These are phyloP conservation scores for Acacia pycnantha DNA, from an alignment of 331 rosid genomes.

Conservation along the genomic window DNA sequence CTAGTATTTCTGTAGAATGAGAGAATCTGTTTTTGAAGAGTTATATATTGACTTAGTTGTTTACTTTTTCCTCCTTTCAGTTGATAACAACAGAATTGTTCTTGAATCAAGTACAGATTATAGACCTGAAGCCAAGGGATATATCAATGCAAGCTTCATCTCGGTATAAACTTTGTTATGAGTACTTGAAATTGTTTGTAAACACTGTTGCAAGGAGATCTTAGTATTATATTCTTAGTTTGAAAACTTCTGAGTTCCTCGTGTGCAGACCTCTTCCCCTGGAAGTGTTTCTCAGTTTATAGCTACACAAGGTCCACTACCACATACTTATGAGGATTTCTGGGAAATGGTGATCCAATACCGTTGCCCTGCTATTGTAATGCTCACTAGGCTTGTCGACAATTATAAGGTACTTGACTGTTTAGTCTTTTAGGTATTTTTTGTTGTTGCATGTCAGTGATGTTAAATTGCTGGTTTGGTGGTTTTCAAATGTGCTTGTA, in stretches of 20 bases:
- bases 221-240: slow-evolving; percentile 21
- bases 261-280: slow-evolving; percentile 56
- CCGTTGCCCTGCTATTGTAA: slow-evolving; percentile 77
- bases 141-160: slow-evolving; percentile 84
- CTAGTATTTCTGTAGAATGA: neutral
- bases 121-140: slow-evolving; percentile 76
- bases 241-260: slow-evolving; percentile 25
- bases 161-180: slow-evolving; percentile 36
- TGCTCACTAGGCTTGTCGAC: slow-evolving; percentile 90
- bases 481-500: neutral
- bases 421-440: slow-evolving; percentile 14
- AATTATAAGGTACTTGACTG: slow-evolving; percentile 56
- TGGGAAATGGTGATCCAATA: slow-evolving; percentile 90
- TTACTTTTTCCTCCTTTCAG: slow-evolving; percentile 44
- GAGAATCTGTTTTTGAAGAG: neutral
- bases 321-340: slow-evolving; percentile 87
- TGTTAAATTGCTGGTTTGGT: neutral
- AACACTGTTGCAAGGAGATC: neutral
- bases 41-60: neutral
- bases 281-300: slow-evolving; percentile 66
- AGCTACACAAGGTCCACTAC: slow-evolving; percentile 97
- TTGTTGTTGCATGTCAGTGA: neutral
- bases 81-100: slow-evolving; percentile 75
- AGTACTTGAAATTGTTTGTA: neutral
- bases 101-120: slow-evolving; percentile 73